Base-by-base conservation (phyloP, 345 rosid genomes). In the Eucalyptus urophylla region DNA sequence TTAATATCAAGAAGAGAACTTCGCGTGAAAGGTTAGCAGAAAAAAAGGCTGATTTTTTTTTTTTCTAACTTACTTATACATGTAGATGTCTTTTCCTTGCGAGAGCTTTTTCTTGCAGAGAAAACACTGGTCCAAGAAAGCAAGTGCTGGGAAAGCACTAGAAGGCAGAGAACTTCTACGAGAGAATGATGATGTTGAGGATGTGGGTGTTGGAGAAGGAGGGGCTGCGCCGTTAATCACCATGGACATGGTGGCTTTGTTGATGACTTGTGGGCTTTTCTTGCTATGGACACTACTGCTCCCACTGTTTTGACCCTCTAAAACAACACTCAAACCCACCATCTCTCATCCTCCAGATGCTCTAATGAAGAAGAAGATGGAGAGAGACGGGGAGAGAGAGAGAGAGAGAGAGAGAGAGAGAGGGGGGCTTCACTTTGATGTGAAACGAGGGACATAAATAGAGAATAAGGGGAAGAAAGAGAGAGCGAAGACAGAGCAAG, bases 1-100 rank as follows among this genome's bases (percentile, higher is more conserved):
- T 10, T 16, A 27, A 37, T 37, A 76, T 37, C 27, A 76, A 76
- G 83, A 40, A 40, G 83, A 21, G 45, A 76, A 21, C 27, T 58
- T 76, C 43, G 45, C 14, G 27, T 11, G 83, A 76, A 33, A 21
- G 81, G 47, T 37, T 37, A 37, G 43, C 3, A 27, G 47, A 19
- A 24, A 21, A 76, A 76, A 21, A 56, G 62, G 29, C 29, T 9
- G 29, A 19, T 1, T 50, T 8, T 15, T 13, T 29, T 65, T 6
- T 45, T 29, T 31, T 11, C 2, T 5, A 33, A 56, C 91, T 94
- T 94, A 97, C 99, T 95, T 96, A 93, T 97, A 97, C 99, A 96
- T 97, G 96, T 96, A 97, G 94, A 97, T 96, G 92, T 97, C 99
- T 43, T 93, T 96, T 9, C 92, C 96, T 4, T 94, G 96, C 81